Evolutionary conservation across 495 filamentous ascomycete genomes (phyloP).

Genomic region (Penicillium canescens): DNA sequence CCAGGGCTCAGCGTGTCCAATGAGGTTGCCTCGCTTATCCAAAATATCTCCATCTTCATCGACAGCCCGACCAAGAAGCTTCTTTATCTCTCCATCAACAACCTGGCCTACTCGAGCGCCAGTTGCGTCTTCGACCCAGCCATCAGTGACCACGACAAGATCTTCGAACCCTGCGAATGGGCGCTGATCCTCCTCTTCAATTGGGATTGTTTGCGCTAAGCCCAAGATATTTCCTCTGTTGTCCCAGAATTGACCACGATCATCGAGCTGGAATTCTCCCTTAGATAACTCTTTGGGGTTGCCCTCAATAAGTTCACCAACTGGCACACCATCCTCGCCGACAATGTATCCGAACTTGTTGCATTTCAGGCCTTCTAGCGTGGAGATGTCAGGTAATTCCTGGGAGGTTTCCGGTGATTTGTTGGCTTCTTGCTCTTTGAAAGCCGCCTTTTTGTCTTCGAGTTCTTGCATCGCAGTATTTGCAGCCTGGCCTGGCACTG

Average conservation of each 20-base stretch:
- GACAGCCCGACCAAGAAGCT: slow-evolving; percentile 59
- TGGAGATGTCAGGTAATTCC: slow-evolving; percentile 49
- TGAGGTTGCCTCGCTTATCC: slow-evolving; percentile 60
- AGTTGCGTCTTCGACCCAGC: slow-evolving; percentile 60
- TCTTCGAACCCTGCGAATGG: slow-evolving; percentile 66
- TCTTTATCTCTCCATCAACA: slow-evolving; percentile 63
- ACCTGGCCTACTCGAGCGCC: slow-evolving; percentile 58
- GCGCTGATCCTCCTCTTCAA: slow-evolving; percentile 62
- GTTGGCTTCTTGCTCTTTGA: slow-evolving; percentile 30
- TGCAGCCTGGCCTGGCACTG: slow-evolving; percentile 20
- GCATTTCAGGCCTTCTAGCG: slow-evolving; percentile 58
- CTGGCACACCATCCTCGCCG: slow-evolving; percentile 46
- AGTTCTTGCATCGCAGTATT: slow-evolving; percentile 17
- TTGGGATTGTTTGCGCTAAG: slow-evolving; percentile 56
- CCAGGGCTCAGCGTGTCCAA: slow-evolving; percentile 58
- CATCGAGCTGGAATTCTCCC: slow-evolving; percentile 54
- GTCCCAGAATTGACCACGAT: slow-evolving; percentile 64
- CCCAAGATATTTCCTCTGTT: slow-evolving; percentile 62
- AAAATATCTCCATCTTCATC: slow-evolving; percentile 67
- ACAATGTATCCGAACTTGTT: slow-evolving; percentile 65
- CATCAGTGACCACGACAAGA: slow-evolving; percentile 58
- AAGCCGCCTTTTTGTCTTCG: slow-evolving; percentile 24
- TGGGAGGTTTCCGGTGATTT: slow-evolving; percentile 17
- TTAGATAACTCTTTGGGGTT: slow-evolving; percentile 59
- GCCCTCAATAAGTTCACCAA: slow-evolving; percentile 62